Evolutionary conservation across 106 monocot species (phyloP).

Genomic region (Allium sativum): DNA sequence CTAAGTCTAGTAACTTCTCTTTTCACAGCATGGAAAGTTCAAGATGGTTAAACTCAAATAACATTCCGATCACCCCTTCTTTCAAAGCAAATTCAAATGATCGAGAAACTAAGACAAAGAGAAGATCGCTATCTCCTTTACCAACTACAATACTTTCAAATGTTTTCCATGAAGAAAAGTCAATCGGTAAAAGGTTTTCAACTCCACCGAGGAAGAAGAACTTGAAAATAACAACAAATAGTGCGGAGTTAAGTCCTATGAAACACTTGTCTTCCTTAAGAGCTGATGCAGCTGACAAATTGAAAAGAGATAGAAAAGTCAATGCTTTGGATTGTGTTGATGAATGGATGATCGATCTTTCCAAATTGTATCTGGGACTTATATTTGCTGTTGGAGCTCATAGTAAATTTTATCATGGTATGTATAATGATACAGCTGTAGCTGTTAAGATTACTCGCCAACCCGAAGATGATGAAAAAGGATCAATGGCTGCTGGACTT

Average conservation of each 20-base stretch:
- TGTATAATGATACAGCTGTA: conserved; percentile 55
- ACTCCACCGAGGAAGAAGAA: conserved; percentile 21
- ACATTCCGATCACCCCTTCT: background rate
- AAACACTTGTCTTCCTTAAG: conserved; percentile 4
- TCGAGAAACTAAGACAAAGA: conserved; percentile 18
- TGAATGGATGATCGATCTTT: conserved; percentile 56
- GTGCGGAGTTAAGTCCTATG: background rate
- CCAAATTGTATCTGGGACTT: conserved; percentile 53
- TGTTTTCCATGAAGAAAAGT: conserved; percentile 40
- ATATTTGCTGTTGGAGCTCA: conserved; percentile 81
- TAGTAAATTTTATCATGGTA: conserved; percentile 72
- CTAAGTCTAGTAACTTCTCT: background rate
- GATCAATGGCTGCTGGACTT: conserved; percentile 30
- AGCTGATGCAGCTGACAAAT: conserved; percentile 11
- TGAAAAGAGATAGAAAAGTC: conserved; percentile 3
- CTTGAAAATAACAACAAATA: background rate
- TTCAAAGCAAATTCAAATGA: background rate
- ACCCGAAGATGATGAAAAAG: conserved; percentile 46
- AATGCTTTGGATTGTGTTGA: conserved; percentile 34
- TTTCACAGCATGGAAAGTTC: conserved; percentile 1
- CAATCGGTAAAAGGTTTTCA: conserved; percentile 36
- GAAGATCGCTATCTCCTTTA: conserved; percentile 25
- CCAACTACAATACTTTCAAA: conserved; percentile 25
- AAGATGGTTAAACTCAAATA: background rate
- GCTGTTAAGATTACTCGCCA: conserved; percentile 77